Conservation (phyloP, 306 rosid genomes). For the Cucumis hystrix region DNA sequence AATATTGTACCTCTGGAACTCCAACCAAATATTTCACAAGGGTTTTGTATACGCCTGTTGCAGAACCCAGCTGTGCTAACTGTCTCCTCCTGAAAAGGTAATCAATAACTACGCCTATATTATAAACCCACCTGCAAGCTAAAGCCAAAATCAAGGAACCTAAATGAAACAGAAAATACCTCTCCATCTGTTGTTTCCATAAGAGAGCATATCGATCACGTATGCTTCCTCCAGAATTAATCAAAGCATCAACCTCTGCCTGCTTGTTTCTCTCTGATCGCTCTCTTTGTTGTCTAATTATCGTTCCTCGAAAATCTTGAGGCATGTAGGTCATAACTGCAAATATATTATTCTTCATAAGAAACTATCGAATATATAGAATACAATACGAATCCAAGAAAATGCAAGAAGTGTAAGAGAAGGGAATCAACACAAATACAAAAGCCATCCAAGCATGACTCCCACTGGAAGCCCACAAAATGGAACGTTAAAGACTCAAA, state of each 20-base stretch:
- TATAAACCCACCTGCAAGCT: constrained; percentile 11
- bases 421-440: background rate
- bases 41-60: constrained; percentile 95
- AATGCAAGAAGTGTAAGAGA: background rate
- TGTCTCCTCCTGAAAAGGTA: constrained; percentile 56
- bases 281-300: constrained; percentile 79
- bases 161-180: constrained; percentile 29
- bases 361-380: background rate
- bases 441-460: background rate
- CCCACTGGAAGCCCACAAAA: background rate
- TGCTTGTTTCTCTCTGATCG: constrained; percentile 96
- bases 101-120: constrained; percentile 9
- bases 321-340: constrained; percentile 98
- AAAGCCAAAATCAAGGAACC: background rate
- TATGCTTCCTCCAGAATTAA: constrained; percentile 72
- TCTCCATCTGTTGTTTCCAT: constrained; percentile 96
- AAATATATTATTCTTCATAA: constrained; percentile 7
- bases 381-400: background rate
- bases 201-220: constrained; percentile 63
- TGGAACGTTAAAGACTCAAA: background rate
- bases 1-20: constrained; percentile 70
- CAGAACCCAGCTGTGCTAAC: constrained; percentile 93
- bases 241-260: constrained; percentile 75
- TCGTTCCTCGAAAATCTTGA: constrained; percentile 94
- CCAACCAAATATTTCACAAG: constrained; percentile 94